A percentile compares a stretch with the other conserved stretches of the same genome.
Evolutionary conservation across 1,139 yeast genomes (phyloP).

Genomic region (Candida buenavistaensis): DNA sequence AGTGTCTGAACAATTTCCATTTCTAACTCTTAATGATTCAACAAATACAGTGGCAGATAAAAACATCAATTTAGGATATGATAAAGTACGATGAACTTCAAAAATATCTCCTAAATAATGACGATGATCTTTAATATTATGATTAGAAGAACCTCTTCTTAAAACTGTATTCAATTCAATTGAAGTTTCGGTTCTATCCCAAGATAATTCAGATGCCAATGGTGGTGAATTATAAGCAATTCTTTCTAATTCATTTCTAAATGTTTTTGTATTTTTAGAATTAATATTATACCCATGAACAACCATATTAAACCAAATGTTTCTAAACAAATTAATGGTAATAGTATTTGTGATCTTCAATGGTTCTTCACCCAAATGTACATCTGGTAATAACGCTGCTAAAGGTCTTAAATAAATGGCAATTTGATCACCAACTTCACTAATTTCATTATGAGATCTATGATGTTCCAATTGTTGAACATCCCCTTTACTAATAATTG

Average conservation of each 20-base stretch:
- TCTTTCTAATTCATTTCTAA: conserved; percentile 52
- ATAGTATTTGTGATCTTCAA: conserved; percentile 43
- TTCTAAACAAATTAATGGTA: conserved; percentile 65
- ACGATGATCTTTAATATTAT: conserved; percentile 75
- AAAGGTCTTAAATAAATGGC: conserved; percentile 69
- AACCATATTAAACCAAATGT: conserved; percentile 92
- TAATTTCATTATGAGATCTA: conserved; percentile 75
- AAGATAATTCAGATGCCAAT: conserved; percentile 81
- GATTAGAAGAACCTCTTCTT: conserved; percentile 85
- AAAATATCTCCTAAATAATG: conserved; percentile 52
- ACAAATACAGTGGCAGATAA: conserved; percentile 78
- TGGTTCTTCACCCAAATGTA: conserved; percentile 39
- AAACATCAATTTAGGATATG: conserved; percentile 85
- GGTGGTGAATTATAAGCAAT: conserved; percentile 93
- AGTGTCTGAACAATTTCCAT: conserved; percentile 78
- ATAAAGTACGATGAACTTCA: conserved; percentile 55
- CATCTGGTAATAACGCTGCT: conserved; percentile 69
- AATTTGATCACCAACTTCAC: conserved; percentile 70
- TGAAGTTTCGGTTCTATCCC: conserved; percentile 88
- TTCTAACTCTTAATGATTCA: conserved; percentile 74
- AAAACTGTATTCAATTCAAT: conserved; percentile 89
- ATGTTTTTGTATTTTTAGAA: conserved; percentile 54
- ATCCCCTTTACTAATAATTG: conserved; percentile 79
- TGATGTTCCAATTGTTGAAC: conserved; percentile 79
- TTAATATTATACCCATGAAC: conserved; percentile 81